Evolutionary conservation across 1,139 yeast genomes (phyloP), one percentile per base, ranked within the genome.

Genomic region (Saccharomycopsis hybrid): DNA sequence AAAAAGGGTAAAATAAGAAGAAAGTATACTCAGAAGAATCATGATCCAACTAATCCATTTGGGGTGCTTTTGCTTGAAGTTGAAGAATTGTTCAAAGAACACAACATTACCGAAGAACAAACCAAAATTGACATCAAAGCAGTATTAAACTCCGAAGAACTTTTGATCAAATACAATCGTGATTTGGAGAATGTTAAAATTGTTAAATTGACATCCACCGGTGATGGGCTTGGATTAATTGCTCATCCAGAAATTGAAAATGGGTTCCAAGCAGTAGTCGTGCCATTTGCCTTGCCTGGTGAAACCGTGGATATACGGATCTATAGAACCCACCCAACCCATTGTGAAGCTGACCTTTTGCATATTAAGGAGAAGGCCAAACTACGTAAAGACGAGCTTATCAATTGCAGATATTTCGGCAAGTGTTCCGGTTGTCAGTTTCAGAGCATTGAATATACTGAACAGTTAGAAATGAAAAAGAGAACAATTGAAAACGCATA

Each of bases 351-450:
- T 4, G 97, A 90, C 61, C 69, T 90, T 51, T 27, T 41, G 24
- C 65, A 72, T 41, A 78, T 92, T 4, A 58, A 64, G 1, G 57
- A 60, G 3, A 62, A 73, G 2, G 73, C 90, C 1, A 57, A 65
- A 0, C 61, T 69, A 44, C 71, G 89, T 56, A 69, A 87, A 55
- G 78, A 87, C 56, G 62, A 64, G 1, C 60, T 77, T 40, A 74
- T 85, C 48, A 66, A 65, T 42, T 94, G 97, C 69, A 71, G 75
- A 49, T 85, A 89, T 61, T 92, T 90, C 66, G 82, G 88, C 18
- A 74, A 74, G 52, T 90, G 97, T 61, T 80, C 85, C 0, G 98
- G 98, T 4, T 90, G 97, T 65, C 98, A 92, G 66, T 88, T 82
- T 64, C 98, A 92, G 65, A 81, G 81, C 66, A 71, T 89, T 30